A percentile compares a stretch with the other conserved stretches of the same genome.
Conservation (phyloP, 345 rosid genomes). For the Barbarea vulgaris region DNA sequence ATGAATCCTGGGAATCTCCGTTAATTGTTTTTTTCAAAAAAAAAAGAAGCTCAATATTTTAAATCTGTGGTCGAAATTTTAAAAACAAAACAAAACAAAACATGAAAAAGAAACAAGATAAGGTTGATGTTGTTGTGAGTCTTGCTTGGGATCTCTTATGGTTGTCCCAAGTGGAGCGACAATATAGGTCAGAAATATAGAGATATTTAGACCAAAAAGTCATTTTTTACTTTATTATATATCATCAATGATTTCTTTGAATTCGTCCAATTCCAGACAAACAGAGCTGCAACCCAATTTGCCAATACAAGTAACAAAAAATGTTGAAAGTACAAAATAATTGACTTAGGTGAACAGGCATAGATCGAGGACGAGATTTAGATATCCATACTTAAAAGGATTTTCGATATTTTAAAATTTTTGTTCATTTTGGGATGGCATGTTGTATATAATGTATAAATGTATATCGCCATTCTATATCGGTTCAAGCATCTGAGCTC, state of each 20-base stretch:
- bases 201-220: neutral
- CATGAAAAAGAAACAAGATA: neutral
- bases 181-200: neutral
- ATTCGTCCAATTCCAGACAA: neutral
- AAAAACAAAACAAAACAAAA: neutral
- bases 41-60: too few relatives aligned
- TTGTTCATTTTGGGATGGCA: neutral
- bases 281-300: neutral
- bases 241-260: neutral
- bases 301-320: neutral
- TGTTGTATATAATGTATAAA: neutral
- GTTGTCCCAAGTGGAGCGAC: conserved; percentile 6
- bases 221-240: neutral
- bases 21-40: neutral
- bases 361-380: neutral
- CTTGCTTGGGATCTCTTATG: neutral
- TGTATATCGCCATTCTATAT: neutral
- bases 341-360: neutral
- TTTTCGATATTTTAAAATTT: neutral
- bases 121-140: conserved; percentile 26
- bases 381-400: neutral
- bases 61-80: conserved; percentile 15
- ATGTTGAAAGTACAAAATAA: neutral
- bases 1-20: neutral
- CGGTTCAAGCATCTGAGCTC: neutral